These are phyloP conservation scores for Aaosphaeria pasadenensis DNA, from an alignment of 2,329 filamentous ascomycete species.

Conservation along the genomic window DNA sequence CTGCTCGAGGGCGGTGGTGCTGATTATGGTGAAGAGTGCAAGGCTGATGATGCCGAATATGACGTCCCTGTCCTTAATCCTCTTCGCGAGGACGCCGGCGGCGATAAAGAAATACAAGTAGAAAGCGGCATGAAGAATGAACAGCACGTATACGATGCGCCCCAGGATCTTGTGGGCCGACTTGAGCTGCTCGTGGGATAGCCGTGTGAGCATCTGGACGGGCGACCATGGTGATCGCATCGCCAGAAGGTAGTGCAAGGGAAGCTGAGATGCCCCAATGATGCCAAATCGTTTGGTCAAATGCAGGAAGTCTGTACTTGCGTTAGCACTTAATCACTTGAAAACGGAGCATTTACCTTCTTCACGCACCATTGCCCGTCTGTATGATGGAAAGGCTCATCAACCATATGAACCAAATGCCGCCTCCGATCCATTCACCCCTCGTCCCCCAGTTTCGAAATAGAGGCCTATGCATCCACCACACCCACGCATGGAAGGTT, in stretches of 20 bases:
- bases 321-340: too few relatives aligned
- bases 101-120: slow-evolving; percentile 59
- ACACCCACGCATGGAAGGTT: slow-evolving; percentile 27
- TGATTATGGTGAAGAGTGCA: slow-evolving; percentile 42
- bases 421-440: slow-evolving; percentile 48
- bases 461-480: slow-evolving; percentile 48
- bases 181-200: slow-evolving; percentile 56
- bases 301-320: slow-evolving; percentile 60
- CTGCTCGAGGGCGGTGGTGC: slow-evolving; percentile 49
- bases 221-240: slow-evolving; percentile 51
- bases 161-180: slow-evolving; percentile 57
- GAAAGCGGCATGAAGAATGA: slow-evolving; percentile 51
- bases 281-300: slow-evolving; percentile 61
- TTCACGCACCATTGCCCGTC: slow-evolving; percentile 56
- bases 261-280: slow-evolving; percentile 57
- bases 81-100: slow-evolving; percentile 49
- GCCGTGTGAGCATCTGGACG: slow-evolving; percentile 50
- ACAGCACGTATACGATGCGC: slow-evolving; percentile 50
- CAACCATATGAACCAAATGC: slow-evolving; percentile 53
- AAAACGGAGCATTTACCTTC: slow-evolving; percentile 5
- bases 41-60: slow-evolving; percentile 54
- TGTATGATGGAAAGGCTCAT: slow-evolving; percentile 48
- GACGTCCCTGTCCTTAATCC: slow-evolving; percentile 56
- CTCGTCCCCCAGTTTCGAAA: slow-evolving; percentile 48
- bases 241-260: slow-evolving; percentile 57